phyloP scores from a whole-genome alignment of 176 grass and related monocot genomes.

The Elymus sibiricus region DNA sequence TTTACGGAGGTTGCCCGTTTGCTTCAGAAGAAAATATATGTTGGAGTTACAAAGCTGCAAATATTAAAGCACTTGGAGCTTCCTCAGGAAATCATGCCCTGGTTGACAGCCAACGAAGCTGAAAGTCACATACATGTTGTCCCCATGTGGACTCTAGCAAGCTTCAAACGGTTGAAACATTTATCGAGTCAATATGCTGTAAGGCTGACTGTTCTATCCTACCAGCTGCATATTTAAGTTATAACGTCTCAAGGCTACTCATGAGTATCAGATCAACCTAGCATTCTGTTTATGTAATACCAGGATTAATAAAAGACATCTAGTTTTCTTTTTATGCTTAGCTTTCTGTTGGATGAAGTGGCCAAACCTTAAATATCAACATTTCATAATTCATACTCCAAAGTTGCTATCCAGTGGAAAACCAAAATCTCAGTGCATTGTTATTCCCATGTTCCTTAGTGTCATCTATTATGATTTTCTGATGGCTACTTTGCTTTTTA shows the following conservation, averaged over 20 bases:
- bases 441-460: not conserved
- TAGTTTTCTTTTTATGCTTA: too few species aligned
- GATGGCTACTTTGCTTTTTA: slow-evolving; percentile 35
- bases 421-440: not conserved
- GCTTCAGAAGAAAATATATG: slow-evolving; percentile 84
- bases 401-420: not conserved
- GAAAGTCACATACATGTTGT: slow-evolving; percentile 98
- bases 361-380: too few species aligned
- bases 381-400: not conserved
- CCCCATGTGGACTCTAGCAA: slow-evolving; percentile 95
- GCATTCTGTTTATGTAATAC: not conserved
- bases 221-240: slow-evolving; percentile 4
- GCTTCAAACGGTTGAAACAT: slow-evolving; percentile 89
- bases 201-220: slow-evolving; percentile 29
- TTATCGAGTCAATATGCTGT: slow-evolving; percentile 85
- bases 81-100: slow-evolving; percentile 76
- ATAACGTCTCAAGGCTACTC: not conserved
- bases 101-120: slow-evolving; percentile 89
- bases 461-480: slow-evolving; percentile 17
- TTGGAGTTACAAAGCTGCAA: slow-evolving; percentile 75
- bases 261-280: not conserved
- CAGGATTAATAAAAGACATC: not conserved
- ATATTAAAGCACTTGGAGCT: slow-evolving; percentile 66
- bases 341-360: too few species aligned
- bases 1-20: slow-evolving; percentile 85